These are phyloP conservation scores for Eucalyptus decipiens DNA, from an alignment of 345 rosid species.

Conservation along the genomic window DNA sequence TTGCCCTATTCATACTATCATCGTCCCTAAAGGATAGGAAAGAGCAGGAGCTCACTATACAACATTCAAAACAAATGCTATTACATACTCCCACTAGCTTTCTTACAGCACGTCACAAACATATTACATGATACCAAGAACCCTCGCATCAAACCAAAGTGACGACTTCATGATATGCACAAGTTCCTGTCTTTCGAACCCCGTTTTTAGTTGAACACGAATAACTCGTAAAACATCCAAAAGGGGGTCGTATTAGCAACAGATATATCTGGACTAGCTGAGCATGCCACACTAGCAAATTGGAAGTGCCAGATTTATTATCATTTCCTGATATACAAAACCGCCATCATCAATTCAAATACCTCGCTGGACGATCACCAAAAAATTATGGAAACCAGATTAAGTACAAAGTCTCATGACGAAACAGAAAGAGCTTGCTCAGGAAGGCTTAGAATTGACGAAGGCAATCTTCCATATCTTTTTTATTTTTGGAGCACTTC, in stretches of 20 bases:
- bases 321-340: background rate
- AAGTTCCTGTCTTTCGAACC: background rate
- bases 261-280: background rate
- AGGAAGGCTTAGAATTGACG: slow-evolving; percentile 35
- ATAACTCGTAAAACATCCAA: background rate
- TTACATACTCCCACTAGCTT: background rate
- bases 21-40: background rate
- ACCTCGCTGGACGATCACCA: background rate
- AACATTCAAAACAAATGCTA: background rate
- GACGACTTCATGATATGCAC: background rate
- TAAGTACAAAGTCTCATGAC: background rate
- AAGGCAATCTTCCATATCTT: background rate
- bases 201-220: background rate
- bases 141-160: background rate
- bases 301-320: background rate
- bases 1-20: background rate
- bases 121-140: background rate
- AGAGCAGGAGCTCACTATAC: background rate
- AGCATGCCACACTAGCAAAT: background rate
- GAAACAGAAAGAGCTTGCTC: background rate
- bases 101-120: background rate
- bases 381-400: background rate
- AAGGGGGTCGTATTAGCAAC: background rate
- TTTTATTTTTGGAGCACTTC: slow-evolving; percentile 71
- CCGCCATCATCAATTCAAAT: background rate